These are phyloP conservation scores for Diplocarpon rosae DNA, from an alignment of 2,329 filamentous ascomycete species.

Conservation along the genomic window DNA sequence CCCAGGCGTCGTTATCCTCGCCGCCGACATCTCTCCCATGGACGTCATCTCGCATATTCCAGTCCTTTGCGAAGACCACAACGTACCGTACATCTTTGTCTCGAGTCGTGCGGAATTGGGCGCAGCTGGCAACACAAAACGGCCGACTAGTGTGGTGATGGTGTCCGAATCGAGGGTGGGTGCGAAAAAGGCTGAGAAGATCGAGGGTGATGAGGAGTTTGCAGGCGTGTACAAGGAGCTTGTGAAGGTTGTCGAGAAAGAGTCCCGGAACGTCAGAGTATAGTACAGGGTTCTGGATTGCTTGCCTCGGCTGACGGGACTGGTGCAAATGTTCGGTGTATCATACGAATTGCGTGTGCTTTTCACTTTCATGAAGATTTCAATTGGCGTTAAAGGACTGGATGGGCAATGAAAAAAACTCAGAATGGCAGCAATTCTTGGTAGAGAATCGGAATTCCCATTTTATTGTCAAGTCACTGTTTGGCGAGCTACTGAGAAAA, in stretches of 20 bases:
- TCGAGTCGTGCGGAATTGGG: conserved; percentile 86
- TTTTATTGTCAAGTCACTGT: too few relatives aligned
- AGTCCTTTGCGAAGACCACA: conserved; percentile 95
- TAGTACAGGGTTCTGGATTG: conserved; percentile 11
- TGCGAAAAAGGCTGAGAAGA: conserved; percentile 31
- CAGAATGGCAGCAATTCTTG: not conserved
- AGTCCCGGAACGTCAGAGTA: conserved; percentile 39
- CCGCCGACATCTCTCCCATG: conserved; percentile 94
- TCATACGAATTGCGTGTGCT: conserved; percentile 2
- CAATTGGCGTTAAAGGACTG: conserved; percentile 4
- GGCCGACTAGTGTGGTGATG: conserved; percentile 95
- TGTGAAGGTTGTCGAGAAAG: conserved; percentile 56
- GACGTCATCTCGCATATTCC: conserved; percentile 98
- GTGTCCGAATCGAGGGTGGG: conserved; percentile 47
- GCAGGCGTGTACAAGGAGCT: conserved; percentile 53
- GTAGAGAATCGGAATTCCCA: not conserved
- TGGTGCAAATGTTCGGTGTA: conserved; percentile 6
- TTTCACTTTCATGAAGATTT: conserved; percentile 1
- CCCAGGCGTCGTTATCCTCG: conserved; percentile 77
- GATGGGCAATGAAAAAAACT: conserved; percentile 4
- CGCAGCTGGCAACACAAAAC: conserved; percentile 86
- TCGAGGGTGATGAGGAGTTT: conserved; percentile 46
- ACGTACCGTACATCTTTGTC: conserved; percentile 93
- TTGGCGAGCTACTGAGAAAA: too few relatives aligned
- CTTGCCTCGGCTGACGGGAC: not conserved